Base-by-base conservation (phyloP, 164 flowering plant species). In the Vitis riparia region DNA sequence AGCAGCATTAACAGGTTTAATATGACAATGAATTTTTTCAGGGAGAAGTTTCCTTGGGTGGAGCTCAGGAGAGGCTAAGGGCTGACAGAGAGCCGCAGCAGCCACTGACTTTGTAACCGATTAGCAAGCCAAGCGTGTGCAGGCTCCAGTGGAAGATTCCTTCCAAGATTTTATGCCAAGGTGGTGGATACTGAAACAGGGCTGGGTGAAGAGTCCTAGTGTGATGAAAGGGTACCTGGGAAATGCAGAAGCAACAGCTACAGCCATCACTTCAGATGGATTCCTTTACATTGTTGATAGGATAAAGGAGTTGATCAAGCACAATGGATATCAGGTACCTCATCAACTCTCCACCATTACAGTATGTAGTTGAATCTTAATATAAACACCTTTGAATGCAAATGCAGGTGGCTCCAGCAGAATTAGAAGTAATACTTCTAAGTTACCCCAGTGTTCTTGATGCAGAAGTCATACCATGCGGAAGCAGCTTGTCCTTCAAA, bases 391-490 rank as follows among this genome's bases (percentile, higher is more conserved):
- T 49, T 49, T 56, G 15, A 55, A n/a, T n/a, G 16, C 70, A 53
- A 30, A 47, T 83, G 76, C 80, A 88, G 93, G 90, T 86, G 23
- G 91, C 96, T 62, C 96, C 93, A 11, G 91, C 91, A 16, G 93
- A 91, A 76, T 59, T 89, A 74, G 91, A 89, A 78, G 84, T 87
- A 11, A 16, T 89, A 64, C 87, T 91, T 23, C 70, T 83, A 13
- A 66, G 85, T 32, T 90, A 91, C 78, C 85, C 90, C 9, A 44
- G 76, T 0, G 76, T 89, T 58, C 79, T 85, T 0, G 96, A 89
- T 68, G 87, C 96, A 51, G 96, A 91, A 49, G 96, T 89, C 19
- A 70, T 89, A 73, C 93, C 96, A 88, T 88, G 78, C 68, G 95
- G 70, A 88, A 84, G 65, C 53, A 87, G 52, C 74, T 90, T 32